Base-by-base conservation (phyloP, 768 basidiomycete species). In the Collybia mongolica region DNA sequence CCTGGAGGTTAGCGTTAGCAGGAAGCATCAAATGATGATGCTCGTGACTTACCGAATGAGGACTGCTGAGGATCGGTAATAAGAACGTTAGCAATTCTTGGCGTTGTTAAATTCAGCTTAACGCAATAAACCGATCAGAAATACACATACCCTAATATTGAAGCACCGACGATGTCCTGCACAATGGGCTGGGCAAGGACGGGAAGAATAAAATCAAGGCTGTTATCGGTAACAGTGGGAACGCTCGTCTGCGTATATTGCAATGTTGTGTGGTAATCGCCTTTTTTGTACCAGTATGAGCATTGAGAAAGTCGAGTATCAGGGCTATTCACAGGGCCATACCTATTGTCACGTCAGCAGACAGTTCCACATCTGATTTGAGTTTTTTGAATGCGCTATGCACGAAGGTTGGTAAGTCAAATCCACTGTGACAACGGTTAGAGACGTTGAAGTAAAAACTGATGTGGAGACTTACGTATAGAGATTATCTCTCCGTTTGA, bases 141-240 rank as follows among this genome's bases (percentile, higher is more conserved):
- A 22, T 5, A 4, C 29, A 54, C 68, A 14, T 53, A 83, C 84
- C 80, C 76, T 43, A 89, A 63, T 6, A 71, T 62, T 15, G 84
- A 78, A 15, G 72, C 80, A 5, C 75, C 71, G 37, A 90, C 84
- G 49, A 90, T 76, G 53, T 79, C 81, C 62, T 89, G 85, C 5
- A 90, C 87, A 48, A 90, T 88, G 3, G 88, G 88, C 46, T 80
- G 73, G 0, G 88, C 88, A 50, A 90, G 76, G 37, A 86, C 60
- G 5, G 86, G 88, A 5, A 90, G 71, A 46, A 90, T 80, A 29
- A 85, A 64, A 54, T 85, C 71, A 48, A 90, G 69, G 39, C 73
- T 81, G 15, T 74, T 60, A 59, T 88, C 88, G 0, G 88, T 89
- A 20, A 66, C 60, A 15, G 80, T 84, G 1, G 80, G 75, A 15